A percentile compares a stretch with the other conserved stretches of the same genome.
These are phyloP conservation scores for Zea luxurians DNA, from an alignment of 176 grass and related monocot species.

Conservation along the genomic window DNA sequence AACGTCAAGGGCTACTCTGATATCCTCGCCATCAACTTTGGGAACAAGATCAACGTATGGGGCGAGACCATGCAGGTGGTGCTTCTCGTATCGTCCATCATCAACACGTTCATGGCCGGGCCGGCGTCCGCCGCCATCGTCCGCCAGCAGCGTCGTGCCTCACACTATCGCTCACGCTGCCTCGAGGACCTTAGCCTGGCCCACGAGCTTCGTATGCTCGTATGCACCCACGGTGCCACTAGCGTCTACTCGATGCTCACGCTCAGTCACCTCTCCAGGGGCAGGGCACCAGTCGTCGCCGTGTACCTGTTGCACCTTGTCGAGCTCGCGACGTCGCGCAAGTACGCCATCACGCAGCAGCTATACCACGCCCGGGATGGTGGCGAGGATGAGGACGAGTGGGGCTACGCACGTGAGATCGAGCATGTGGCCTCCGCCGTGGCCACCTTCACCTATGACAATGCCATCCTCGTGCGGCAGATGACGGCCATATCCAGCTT, in stretches of 20 bases:
- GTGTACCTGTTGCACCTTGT: conserved; percentile 61
- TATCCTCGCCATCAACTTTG: conserved; percentile 54
- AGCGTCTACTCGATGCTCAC: conserved; percentile 47
- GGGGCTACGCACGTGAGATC: conserved; percentile 49
- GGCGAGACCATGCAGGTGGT: conserved; percentile 29
- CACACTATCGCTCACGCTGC: conserved; percentile 43
- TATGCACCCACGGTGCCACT: conserved; percentile 51
- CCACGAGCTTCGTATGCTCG: conserved; percentile 58
- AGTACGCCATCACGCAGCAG: conserved; percentile 58
- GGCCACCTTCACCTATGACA: conserved; percentile 41
- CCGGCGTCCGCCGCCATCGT: conserved; percentile 63
- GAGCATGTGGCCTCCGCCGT: conserved; percentile 42
- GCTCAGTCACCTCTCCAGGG: conserved; percentile 42
- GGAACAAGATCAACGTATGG: conserved; percentile 36
- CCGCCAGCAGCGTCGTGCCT: conserved; percentile 43
- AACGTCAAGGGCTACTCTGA: conserved; percentile 78
- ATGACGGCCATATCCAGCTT: conserved; percentile 55
- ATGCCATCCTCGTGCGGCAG: conserved; percentile 30
- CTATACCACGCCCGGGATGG: conserved; percentile 43
- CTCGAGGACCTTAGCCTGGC: conserved; percentile 51
- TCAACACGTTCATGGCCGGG: conserved; percentile 62
- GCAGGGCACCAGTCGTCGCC: conserved; percentile 30
- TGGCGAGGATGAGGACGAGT: conserved; percentile 5
- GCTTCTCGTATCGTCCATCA: conserved; percentile 46
- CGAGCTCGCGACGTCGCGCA: conserved; percentile 54